A percentile compares a stretch with the other conserved stretches of the same genome.
These are phyloP conservation scores for Metarhizium guizhouense DNA, from an alignment of 2,329 filamentous ascomycete genomes.

Conservation along the genomic window DNA sequence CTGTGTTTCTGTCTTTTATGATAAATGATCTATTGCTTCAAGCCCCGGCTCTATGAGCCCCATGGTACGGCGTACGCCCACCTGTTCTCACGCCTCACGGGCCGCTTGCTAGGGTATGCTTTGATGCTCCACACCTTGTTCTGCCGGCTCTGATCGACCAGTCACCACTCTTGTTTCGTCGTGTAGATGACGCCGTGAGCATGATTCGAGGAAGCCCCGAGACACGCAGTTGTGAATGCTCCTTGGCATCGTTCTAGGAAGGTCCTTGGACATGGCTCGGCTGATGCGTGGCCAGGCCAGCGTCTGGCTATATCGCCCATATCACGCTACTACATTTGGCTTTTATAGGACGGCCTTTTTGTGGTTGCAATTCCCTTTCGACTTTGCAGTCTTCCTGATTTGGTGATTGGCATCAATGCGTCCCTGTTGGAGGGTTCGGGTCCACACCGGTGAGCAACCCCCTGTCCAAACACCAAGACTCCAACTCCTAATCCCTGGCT, in stretches of 20 bases:
- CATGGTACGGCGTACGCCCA: background rate
- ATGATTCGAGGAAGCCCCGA: background rate
- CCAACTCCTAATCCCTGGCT: background rate
- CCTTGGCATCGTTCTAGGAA: background rate
- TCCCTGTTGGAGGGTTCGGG: background rate
- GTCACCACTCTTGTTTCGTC: background rate
- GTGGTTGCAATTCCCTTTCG: background rate
- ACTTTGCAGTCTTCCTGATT: background rate
- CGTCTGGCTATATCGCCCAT: background rate
- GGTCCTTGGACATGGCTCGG: background rate
- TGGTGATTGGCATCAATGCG: background rate
- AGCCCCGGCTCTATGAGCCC: background rate
- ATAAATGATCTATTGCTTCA: constrained; percentile 18
- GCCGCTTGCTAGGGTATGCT: background rate
- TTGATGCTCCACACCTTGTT: background rate
- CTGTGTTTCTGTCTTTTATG: constrained; percentile 17
- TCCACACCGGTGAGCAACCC: background rate
- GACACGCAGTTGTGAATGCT: background rate
- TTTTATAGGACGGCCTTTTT: background rate
- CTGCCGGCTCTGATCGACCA: background rate
- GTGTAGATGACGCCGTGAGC: background rate
- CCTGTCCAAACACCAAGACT: background rate
- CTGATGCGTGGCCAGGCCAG: background rate
- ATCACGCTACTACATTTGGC: background rate
- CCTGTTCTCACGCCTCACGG: constrained; percentile 2